phyloP scores from a whole-genome alignment of 192 early-diverging fungal genomes.

The Pilaira anomala region DNA sequence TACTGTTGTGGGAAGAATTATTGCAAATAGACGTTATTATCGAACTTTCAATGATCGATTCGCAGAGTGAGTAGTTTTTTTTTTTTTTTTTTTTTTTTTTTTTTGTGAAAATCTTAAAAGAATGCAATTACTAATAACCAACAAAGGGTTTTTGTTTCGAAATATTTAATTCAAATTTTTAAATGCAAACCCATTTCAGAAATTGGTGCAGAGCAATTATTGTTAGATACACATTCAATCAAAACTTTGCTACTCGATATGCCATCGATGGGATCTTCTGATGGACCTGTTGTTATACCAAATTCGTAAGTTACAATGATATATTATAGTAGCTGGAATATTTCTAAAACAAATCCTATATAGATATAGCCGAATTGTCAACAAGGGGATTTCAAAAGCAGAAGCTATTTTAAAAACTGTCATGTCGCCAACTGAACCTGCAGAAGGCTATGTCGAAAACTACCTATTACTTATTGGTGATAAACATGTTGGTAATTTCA shows the following conservation, averaged over 20 bases:
- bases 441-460: constrained; percentile 81
- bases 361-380: constrained; percentile 84
- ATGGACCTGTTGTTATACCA: constrained; percentile 50
- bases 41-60: constrained; percentile 91
- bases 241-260: constrained; percentile 80
- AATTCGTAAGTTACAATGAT: constrained; percentile 48
- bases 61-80: constrained; percentile 62
- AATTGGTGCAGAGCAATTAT: constrained; percentile 93
- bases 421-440: constrained; percentile 79
- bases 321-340: background rate
- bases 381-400: constrained; percentile 71
- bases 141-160: constrained; percentile 64
- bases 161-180: constrained; percentile 67
- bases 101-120: constrained; percentile 12
- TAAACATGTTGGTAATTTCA: constrained; percentile 63
- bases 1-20: constrained; percentile 52
- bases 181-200: constrained; percentile 83
- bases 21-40: constrained; percentile 76
- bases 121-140: background rate
- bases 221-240: constrained; percentile 91
- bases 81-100: constrained; percentile 4
- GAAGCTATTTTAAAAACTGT: constrained; percentile 90
- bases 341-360: background rate
- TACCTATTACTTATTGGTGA: constrained; percentile 86
- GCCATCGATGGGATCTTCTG: constrained; percentile 56